phyloP scores from a whole-genome alignment of 441 rosid genomes.

The Populus hybrid region DNA sequence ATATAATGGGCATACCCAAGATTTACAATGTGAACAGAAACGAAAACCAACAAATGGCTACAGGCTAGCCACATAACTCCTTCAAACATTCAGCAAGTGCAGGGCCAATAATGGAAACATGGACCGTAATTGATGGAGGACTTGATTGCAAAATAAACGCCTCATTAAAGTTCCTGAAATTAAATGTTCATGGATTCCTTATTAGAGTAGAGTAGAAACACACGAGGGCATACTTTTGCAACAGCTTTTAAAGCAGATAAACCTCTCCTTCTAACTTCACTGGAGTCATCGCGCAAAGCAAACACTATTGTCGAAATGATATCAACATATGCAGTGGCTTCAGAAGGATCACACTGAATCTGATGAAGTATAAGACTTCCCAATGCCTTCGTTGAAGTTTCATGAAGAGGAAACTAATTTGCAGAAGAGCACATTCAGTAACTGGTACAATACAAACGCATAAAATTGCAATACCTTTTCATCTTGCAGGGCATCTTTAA shows the following conservation, averaged over 20 bases:
- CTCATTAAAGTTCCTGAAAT: not conserved
- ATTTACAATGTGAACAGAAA: too few relatives aligned
- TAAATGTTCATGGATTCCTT: not conserved
- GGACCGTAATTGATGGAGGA: slow-evolving; percentile 42
- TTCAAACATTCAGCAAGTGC: slow-evolving; percentile 88
- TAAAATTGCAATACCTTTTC: slow-evolving; percentile 61
- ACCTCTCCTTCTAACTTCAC: slow-evolving; percentile 94
- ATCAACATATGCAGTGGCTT: slow-evolving; percentile 42
- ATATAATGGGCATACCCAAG: too few relatives aligned
- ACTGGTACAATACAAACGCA: not conserved
- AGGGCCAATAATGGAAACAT: slow-evolving; percentile 70
- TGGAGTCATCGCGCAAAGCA: slow-evolving; percentile 90
- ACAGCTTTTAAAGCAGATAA: slow-evolving; percentile 79
- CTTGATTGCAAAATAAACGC: slow-evolving; percentile 48
- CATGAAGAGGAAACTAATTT: slow-evolving; percentile 87
- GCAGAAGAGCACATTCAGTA: slow-evolving; percentile 29
- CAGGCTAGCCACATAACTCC: too few relatives aligned
- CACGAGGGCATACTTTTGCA: slow-evolving; percentile 57
- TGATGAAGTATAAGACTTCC: slow-evolving; percentile 86
- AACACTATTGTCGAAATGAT: slow-evolving; percentile 55
- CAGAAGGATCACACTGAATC: slow-evolving; percentile 52
- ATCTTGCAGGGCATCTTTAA: slow-evolving; percentile 70
- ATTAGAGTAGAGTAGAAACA: slow-evolving; percentile 7
- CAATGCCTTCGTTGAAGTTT: slow-evolving; percentile 82
- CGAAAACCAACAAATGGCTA: too few relatives aligned